Base-by-base conservation (phyloP, 495 filamentous ascomycete species). In the Daldinia loculata region DNA sequence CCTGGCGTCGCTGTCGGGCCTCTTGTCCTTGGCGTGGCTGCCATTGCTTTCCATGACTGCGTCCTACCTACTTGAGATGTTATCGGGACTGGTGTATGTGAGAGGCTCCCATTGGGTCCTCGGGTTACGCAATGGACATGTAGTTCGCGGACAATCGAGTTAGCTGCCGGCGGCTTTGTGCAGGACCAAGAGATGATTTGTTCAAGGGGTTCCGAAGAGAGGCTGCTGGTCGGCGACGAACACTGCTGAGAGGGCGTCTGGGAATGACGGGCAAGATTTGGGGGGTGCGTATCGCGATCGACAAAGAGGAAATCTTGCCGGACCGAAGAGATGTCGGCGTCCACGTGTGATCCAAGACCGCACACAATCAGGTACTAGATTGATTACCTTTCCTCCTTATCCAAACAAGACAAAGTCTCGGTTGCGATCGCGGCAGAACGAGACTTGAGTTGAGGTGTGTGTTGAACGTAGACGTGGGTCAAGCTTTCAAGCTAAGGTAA, bases 41-140 rank as follows among this genome's bases (percentile, higher is more conserved):
- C 79, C 78, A 74, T 79, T 80, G 73, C 80, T 80, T 76, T 81
- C 80, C 77, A 74, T 70, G 72, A 74, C 70, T 70, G 72, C 72
- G 76, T 75, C 65, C 71, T 70, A 75, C 65, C 71, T 70, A 75
- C 72, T 77, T 75, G 67, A 77, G 66, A 64, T 69, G 67, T 56
- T 65, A 57, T 76, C 72, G 74, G 74, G 74, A 64, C 72, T 63
- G 63, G 63, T 61, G 58, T 61, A 69, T 76, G 72, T 71, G 75
- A 69, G 56, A 70, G 71, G 76, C 67, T 81, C 81, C 79, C 83
- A 84, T 84, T 84, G 83, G 83, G 70, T 71, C 76, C 74, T 75
- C 74, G 74, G 76, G 83, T 84, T 81, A 83, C 81, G 83, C 83
- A 83, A 79, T 77, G 79, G 76, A 76, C 77, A 76, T 83, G 79